Conservation (phyloP, 805 yeast species). For the Monosporozyma solicola region DNA sequence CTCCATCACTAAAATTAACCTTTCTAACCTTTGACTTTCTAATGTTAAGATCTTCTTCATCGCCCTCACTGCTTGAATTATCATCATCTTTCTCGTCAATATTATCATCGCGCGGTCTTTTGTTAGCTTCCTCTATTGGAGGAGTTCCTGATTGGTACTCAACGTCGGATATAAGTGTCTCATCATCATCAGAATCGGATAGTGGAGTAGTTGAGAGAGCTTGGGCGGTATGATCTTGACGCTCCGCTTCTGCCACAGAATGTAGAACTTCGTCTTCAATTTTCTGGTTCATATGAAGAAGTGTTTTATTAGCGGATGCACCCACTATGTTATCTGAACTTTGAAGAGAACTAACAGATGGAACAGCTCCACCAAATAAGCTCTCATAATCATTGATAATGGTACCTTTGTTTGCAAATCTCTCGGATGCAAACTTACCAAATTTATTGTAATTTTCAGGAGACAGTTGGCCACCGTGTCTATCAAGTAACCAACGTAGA, state of each 20-base stretch:
- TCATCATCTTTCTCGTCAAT: neutral
- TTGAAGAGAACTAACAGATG: slow-evolving; percentile 6
- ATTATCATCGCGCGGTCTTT: neutral
- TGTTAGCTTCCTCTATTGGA: neutral
- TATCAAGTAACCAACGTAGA: slow-evolving; percentile 26
- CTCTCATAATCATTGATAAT: slow-evolving; percentile 14
- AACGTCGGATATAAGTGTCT: slow-evolving; percentile 2
- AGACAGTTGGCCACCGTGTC: slow-evolving; percentile 20
- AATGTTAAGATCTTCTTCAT: neutral
- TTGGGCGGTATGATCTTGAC: neutral
- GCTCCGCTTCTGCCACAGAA: neutral
- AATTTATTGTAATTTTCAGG: slow-evolving; percentile 15
- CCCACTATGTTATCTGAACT: neutral
- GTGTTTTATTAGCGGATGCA: slow-evolving; percentile 13
- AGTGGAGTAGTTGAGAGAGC: neutral
- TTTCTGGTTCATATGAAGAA: slow-evolving; percentile 7
- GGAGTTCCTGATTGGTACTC: neutral
- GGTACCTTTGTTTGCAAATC: slow-evolving; percentile 20
- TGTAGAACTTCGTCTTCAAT: neutral
- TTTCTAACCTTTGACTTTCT: slow-evolving; percentile 1
- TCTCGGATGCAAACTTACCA: slow-evolving; percentile 22
- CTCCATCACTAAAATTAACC: slow-evolving; percentile 3
- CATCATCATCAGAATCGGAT: neutral
- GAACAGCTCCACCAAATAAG: slow-evolving; percentile 25
- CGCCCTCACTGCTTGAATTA: neutral